Evolutionary conservation across 345 rosid species (phyloP).

Genomic region (Arabidopsis thaliana): DNA sequence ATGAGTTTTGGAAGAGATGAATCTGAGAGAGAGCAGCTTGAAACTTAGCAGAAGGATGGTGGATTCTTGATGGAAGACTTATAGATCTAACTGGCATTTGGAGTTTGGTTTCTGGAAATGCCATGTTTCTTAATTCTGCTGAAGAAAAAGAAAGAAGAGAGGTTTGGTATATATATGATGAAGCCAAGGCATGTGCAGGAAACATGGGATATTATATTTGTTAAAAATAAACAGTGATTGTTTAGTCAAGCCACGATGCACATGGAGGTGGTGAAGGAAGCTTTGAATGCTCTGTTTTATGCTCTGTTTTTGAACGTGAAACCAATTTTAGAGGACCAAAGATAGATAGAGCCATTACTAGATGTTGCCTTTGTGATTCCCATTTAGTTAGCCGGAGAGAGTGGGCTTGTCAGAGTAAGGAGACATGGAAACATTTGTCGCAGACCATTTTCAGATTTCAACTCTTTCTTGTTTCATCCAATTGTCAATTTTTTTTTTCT

Average conservation of each 20-base stretch:
- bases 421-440: slow-evolving; percentile 42
- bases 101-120: slow-evolving; percentile 31
- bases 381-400: slow-evolving; percentile 28
- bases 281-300: slow-evolving; percentile 43
- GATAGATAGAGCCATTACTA: slow-evolving; percentile 27
- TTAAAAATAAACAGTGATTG: slow-evolving; percentile 32
- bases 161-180: slow-evolving; percentile 36
- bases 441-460: slow-evolving; percentile 31
- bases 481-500: slow-evolving; percentile 3
- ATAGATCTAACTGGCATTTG: slow-evolving; percentile 54
- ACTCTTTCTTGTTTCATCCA: slow-evolving; percentile 38
- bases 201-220: slow-evolving; percentile 39
- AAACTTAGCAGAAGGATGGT: slow-evolving; percentile 49
- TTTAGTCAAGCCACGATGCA: slow-evolving; percentile 41
- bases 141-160: slow-evolving; percentile 35
- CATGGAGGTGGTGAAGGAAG: slow-evolving; percentile 41
- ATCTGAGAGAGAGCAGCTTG: slow-evolving; percentile 58
- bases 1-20: slow-evolving; percentile 43
- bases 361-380: slow-evolving; percentile 38
- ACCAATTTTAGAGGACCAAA: slow-evolving; percentile 30
- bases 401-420: slow-evolving; percentile 40
- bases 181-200: slow-evolving; percentile 38
- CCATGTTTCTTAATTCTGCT: slow-evolving; percentile 38
- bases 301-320: slow-evolving; percentile 43
- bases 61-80: slow-evolving; percentile 64